Conservation (phyloP, 31 red algal species). For the Pterothamnion heteromorphum region DNA sequence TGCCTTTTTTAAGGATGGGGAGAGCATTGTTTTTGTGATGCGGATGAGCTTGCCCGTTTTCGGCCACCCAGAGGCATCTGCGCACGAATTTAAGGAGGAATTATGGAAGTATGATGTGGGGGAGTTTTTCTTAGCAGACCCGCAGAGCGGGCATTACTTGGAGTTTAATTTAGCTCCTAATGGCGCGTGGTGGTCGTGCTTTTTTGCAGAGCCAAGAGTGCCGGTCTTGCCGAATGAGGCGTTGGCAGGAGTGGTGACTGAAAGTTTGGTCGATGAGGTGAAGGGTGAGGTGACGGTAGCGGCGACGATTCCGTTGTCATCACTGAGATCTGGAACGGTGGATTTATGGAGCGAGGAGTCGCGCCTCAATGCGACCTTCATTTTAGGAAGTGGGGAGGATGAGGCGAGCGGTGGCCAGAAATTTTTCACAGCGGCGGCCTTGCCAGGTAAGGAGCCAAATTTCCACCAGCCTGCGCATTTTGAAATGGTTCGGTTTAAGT, state of each 20-base stretch:
- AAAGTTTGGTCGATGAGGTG: neutral
- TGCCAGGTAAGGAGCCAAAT: neutral
- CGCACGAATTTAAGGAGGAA: neutral
- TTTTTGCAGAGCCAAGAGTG: neutral
- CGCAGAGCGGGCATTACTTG: neutral
- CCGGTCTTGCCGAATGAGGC: neutral
- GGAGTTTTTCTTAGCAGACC: neutral
- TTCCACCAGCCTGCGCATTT: neutral
- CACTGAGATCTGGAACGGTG: neutral
- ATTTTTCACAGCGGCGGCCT: neutral
- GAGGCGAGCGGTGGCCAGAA: too few species aligned
- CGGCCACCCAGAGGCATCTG: neutral
- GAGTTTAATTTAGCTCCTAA: conserved; percentile 17
- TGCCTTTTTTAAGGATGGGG: neutral
- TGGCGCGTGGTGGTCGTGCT: neutral
- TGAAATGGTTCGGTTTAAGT: too few species aligned
- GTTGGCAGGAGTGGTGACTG: neutral
- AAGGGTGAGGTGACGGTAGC: neutral
- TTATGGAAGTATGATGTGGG: conserved; percentile 22
- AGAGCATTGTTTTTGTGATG: neutral
- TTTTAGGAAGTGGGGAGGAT: neutral
- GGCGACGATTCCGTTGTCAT: neutral
- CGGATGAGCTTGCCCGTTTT: neutral
- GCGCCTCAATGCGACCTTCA: neutral
- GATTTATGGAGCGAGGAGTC: neutral